phyloP scores from a whole-genome alignment of 345 rosid genomes.

The Mallotus nudiflorus region DNA sequence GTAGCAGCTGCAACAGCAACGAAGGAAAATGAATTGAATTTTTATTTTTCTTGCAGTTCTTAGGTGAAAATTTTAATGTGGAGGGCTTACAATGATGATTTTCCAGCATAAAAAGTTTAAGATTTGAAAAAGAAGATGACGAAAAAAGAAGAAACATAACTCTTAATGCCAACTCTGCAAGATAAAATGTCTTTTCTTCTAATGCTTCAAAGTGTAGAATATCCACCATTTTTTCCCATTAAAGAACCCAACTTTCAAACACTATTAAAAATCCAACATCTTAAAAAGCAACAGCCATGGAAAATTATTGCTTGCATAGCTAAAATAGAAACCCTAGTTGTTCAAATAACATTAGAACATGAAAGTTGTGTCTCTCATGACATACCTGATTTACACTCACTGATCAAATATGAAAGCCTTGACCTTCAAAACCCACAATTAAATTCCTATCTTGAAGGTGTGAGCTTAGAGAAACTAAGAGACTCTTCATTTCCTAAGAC shows the following conservation, averaged over 20 bases:
- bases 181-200: slow-evolving; percentile 61
- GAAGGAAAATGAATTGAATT: too few relatives aligned
- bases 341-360: slow-evolving; percentile 47
- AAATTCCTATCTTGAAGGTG: slow-evolving; percentile 37
- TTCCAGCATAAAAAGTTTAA: slow-evolving; percentile 28
- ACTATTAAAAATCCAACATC: slow-evolving; percentile 57
- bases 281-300: slow-evolving; percentile 49
- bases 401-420: slow-evolving; percentile 56
- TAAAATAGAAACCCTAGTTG: slow-evolving; percentile 20
- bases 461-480: slow-evolving; percentile 30
- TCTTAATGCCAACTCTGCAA: slow-evolving; percentile 37
- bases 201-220: slow-evolving; percentile 63
- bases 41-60: slow-evolving; percentile 46
- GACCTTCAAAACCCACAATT: slow-evolving; percentile 36
- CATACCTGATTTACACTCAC: slow-evolving; percentile 47
- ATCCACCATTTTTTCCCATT: slow-evolving; percentile 41
- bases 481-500: slow-evolving; percentile 23
- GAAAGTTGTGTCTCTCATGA: slow-evolving; percentile 68
- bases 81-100: slow-evolving; percentile 41
- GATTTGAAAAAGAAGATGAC: slow-evolving; percentile 39
- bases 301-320: slow-evolving; percentile 19
- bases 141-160: slow-evolving; percentile 37
- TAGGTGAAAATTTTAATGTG: slow-evolving; percentile 45
- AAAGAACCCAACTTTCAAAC: slow-evolving; percentile 65
- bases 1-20: too few relatives aligned